Evolutionary conservation across 2,329 filamentous ascomycete species (phyloP), one percentile per base, ranked within the genome.

Genomic region (Botrytis pseudocinerea): DNA sequence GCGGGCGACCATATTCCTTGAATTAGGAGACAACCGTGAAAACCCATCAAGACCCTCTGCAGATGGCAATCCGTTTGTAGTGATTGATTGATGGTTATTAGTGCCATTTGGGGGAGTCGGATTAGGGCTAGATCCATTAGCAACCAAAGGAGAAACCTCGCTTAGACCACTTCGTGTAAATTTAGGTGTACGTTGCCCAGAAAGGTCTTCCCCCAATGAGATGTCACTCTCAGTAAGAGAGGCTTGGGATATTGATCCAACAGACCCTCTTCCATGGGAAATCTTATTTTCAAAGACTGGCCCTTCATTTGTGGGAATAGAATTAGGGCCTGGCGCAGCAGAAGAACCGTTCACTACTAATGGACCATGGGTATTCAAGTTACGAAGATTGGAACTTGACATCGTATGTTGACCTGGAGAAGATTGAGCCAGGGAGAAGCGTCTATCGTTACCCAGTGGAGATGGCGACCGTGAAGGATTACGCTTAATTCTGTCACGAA

Each of bases 401-500:
- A 78, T 73, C 10, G 76, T 74, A 42, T 80, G 79, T 54, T 78
- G 78, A 18, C 74, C 73, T 14, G 79, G 78, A 61, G 76, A 75
- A 38, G 79, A 76, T 60, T 77, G 74, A 35, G 76, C 71, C 20
- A 75, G 76, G 5, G 80, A 79, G 65, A 76, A 80, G 1, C 78
- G 78, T n/a, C 78, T 76, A 57, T 80, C 79, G 68, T 81, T 78
- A 16, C 79, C 80, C 54, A 81, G 75, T n/a, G 80, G 80, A 12
- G 80, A 82, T 20, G 80, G 80, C 20, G 80, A 82, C 62, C 80
- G 73, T 28, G 80, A 81, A 6, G 79, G 61, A 35, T 42, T 76
- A 42, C 78, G 75, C 57, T 77, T 80, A 25, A 81, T 60, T 35
- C 80, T 75, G 72, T 81, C 78, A 32, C 80, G 73, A 46, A 81